These are phyloP conservation scores for Ilex asprella DNA, from an alignment of 257 asterid species.

Conservation along the genomic window DNA sequence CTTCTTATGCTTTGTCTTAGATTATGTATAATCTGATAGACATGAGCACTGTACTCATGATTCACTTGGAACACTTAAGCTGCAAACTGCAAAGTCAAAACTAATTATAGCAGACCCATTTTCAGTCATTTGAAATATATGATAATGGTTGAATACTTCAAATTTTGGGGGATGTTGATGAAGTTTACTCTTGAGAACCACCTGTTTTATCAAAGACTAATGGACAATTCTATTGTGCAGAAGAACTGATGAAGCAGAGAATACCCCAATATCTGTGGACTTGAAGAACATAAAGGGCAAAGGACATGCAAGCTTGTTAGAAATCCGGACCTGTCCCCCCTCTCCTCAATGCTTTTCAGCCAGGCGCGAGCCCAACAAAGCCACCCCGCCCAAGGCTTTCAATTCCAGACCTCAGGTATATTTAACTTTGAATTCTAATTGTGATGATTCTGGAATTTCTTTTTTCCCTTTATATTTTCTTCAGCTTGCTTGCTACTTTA, in stretches of 20 bases:
- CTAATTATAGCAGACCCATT: neutral
- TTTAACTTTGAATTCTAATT: neutral
- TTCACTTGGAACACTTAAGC: no score
- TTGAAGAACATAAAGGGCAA: slow-evolving; percentile 39
- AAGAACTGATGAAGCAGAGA: slow-evolving; percentile 63
- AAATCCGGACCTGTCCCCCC: slow-evolving; percentile 84
- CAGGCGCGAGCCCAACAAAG: slow-evolving; percentile 24
- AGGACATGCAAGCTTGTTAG: slow-evolving; percentile 27
- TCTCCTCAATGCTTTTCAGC: slow-evolving; percentile 95
- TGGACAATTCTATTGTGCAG: slow-evolving; percentile 27
- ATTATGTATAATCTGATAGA: no score
- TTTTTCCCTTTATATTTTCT: neutral
- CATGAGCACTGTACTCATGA: no score
- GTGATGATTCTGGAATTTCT: neutral
- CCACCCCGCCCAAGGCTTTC: slow-evolving; percentile 36
- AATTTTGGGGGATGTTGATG: no score
- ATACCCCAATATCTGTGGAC: slow-evolving; percentile 59
- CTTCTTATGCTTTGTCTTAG: no score
- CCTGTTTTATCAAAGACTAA: neutral
- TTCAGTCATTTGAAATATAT: neutral
- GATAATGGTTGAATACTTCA: neutral
- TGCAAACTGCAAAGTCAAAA: neutral
- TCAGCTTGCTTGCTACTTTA: no score
- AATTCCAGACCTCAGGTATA: slow-evolving; percentile 51
- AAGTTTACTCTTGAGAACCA: neutral